Conservation (phyloP, 495 filamentous ascomycete species). For the Glonium stellatum region DNA sequence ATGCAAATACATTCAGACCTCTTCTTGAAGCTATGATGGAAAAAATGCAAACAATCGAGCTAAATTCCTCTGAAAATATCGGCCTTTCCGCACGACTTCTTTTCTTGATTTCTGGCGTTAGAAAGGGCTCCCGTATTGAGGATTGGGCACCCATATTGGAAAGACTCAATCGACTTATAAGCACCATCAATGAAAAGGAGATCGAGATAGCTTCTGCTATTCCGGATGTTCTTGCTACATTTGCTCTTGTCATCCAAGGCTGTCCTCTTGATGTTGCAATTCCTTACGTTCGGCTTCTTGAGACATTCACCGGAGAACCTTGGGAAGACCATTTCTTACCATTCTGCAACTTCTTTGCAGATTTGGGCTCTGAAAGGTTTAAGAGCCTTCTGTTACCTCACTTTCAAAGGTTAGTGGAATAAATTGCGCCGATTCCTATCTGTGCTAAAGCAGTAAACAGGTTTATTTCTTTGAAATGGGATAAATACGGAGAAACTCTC, state of each 20-base stretch:
- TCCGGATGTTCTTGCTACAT: conserved; percentile 36
- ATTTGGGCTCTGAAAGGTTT: conserved; percentile 69
- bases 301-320: conserved; percentile 53
- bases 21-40: conserved; percentile 53
- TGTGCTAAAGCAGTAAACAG: conserved; percentile 13
- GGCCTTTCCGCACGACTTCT: conserved; percentile 49
- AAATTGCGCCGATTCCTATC: background rate
- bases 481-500: conserved; percentile 14
- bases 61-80: background rate
- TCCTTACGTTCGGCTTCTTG: conserved; percentile 54
- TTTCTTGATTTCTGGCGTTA: conserved; percentile 60
- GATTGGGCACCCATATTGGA: conserved; percentile 64
- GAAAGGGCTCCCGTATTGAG: conserved; percentile 66
- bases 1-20: conserved; percentile 58
- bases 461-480: conserved; percentile 27
- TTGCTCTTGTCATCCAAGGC: conserved; percentile 62
- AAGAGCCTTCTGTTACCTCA: conserved; percentile 66
- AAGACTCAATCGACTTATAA: conserved; percentile 33
- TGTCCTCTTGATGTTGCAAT: conserved; percentile 78
- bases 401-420: conserved; percentile 61
- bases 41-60: conserved; percentile 35
- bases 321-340: conserved; percentile 65
- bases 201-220: conserved; percentile 26
- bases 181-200: background rate
- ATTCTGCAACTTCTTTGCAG: conserved; percentile 74